Percentiles rank a stretch among this genome's conserved stretches.
phyloP scores from a whole-genome alignment of 139 green algal genomes.

The Picochlorum sp. region DNA sequence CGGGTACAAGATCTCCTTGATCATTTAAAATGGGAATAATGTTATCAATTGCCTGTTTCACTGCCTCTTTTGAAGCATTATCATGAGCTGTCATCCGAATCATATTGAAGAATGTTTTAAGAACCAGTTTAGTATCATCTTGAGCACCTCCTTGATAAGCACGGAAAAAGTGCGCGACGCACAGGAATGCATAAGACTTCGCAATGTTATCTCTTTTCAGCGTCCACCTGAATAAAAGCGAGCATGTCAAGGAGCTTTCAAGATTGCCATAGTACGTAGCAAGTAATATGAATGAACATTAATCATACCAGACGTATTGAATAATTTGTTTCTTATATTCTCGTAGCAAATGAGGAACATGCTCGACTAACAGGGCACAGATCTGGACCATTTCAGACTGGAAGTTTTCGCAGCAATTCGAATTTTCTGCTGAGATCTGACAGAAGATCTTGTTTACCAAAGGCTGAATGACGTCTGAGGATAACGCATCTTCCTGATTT shows the following conservation, averaged over 20 bases:
- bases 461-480: constrained; percentile 14
- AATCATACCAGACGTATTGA: constrained; percentile 66
- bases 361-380: constrained; percentile 58
- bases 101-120: constrained; percentile 25
- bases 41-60: constrained; percentile 75
- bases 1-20: background rate
- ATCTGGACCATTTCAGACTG: constrained; percentile 76
- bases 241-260: background rate
- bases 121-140: background rate
- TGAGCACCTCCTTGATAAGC: constrained; percentile 29
- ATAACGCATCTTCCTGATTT: constrained; percentile 31
- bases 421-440: background rate
- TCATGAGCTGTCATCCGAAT: constrained; percentile 70
- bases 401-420: constrained; percentile 36
- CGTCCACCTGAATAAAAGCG: constrained; percentile 3
- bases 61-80: constrained; percentile 34
- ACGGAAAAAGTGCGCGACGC: constrained; percentile 80
- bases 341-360: constrained; percentile 36
- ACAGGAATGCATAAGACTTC: constrained; percentile 79
- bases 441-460: constrained; percentile 28
- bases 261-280: background rate
- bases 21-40: constrained; percentile 61
- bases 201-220: constrained; percentile 73
- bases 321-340: constrained; percentile 76
- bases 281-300: background rate